Base-by-base conservation (phyloP, 805 yeast species). In the Saturnispora sanitii region DNA sequence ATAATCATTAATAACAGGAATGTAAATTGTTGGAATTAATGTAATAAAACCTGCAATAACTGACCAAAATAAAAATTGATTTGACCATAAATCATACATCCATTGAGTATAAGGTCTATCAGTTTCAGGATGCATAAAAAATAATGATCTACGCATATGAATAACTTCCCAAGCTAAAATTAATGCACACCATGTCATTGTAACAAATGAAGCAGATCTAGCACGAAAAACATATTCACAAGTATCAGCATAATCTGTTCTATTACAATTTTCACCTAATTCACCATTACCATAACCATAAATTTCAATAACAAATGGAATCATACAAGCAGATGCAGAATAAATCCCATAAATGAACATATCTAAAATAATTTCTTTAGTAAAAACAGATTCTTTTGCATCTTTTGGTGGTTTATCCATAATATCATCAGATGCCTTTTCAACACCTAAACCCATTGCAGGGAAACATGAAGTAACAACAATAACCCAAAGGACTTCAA, bases 101-200 rank as follows among this genome's bases (percentile, higher is more conserved):
- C 79, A 71, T 56, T 77, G 81, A 30, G 71, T 74, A 52, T 66
- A 71, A 50, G 80, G 76, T 13, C 74, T 68, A 40, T 71, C 76
- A 13, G 79, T 62, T 36, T 76, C 80, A 19, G 82, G 82, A 43
- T 78, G 72, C 83, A 79, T 79, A 40, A 64, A 63, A 60, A 83
- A 82, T 46, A 84, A 65, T 2, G 94, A 83, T 50, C 77, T 67
- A 50, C 80, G 67, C 59, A 77, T 62, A 54, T 82, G 84, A 43
- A 82, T 70, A 50, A 84, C 85, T 61, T 83, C 92, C 92, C 92
- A 83, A 1, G 94, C 92, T 35, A 82, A 65, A 22, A 84, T 56
- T 44, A 85, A 68, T 3, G 90, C 82, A 63, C 88, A 73, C 94
- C 94, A 85, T 1, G 94, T 85, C 79, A 84, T 79, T 2, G 79